Base-by-base conservation (phyloP, 768 basidiomycete species). In the Glaciozyma martinii region DNA sequence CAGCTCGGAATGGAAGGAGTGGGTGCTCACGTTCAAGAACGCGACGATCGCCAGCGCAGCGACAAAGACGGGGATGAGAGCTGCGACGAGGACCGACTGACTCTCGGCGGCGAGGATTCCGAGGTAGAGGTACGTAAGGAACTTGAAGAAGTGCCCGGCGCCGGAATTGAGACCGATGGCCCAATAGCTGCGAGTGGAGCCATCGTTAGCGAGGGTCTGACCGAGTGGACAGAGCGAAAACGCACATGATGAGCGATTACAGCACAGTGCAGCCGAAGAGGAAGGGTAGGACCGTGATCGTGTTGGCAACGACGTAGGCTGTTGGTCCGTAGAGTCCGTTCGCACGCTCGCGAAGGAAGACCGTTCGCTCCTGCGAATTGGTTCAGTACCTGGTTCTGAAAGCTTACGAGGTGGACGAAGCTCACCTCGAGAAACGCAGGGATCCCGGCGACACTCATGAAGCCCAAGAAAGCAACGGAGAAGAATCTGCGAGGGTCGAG, bases 301-400 rank as follows among this genome's bases (percentile, higher is more conserved):
- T 81, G 74, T 82, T 83, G 32, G 83, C 78, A 5, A 85, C 74
- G 12, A 83, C 74, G 76, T 82, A 85, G 0, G 82, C 79, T 3
- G 81, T 77, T 0, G 82, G 79, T 9, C 79, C 76, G 73, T 84
- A 84, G 0, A 85, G 73, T 2, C 84, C 84, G 67, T 85, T 85
- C 47, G 79, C 79, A 6, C 78, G 75, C 74, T 85, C 84, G 32
- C 83, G 80, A 56, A 79, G 76, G 72, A 82, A 85, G 0, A 84
- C 82, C 7, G 80, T 72, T 21, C 83, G 80, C 71, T 85, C 82
- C 44, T 23, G 47, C 10, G 23, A 12, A 32, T 1, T n/a, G n/a
- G n/a, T n/a, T n/a, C n/a, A 2, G 13, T 13, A 5, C 8, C 29
- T 12, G 13, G 5, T 23, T 21, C 18, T 25, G 3, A n/a, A 49